Conservation (phyloP, 2,329 filamentous ascomycete genomes). For the Cercospora berteroae region DNA sequence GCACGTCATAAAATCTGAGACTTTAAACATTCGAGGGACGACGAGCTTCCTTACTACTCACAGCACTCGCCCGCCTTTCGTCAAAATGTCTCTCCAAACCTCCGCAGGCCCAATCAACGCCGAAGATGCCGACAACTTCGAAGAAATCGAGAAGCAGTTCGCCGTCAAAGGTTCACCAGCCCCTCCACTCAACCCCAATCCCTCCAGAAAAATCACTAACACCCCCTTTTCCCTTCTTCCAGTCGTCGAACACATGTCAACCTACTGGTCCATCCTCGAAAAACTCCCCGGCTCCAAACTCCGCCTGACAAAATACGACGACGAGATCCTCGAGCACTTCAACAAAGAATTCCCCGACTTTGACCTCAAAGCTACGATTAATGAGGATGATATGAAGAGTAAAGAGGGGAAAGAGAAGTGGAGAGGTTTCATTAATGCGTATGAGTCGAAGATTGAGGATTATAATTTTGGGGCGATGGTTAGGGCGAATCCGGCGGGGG, state of each 20-base stretch:
- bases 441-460: conserved; percentile 93
- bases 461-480: conserved; percentile 98
- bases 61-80: neutral
- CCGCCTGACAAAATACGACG: conserved; percentile 88
- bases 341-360: conserved; percentile 88
- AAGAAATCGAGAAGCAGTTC: conserved; percentile 94
- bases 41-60: neutral
- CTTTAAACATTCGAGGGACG: neutral
- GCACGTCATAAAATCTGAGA: conserved; percentile 4
- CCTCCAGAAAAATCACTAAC: neutral
- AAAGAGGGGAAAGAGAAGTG: conserved; percentile 90
- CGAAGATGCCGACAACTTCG: conserved; percentile 63
- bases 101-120: conserved; percentile 37
- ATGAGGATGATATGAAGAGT: conserved; percentile 98
- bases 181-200: neutral
- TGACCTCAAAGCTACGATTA: conserved; percentile 72
- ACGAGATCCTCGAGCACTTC: conserved; percentile 91
- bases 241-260: conserved; percentile 92
- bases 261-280: conserved; percentile 95
- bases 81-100: conserved; percentile 12
- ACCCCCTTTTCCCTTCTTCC: neutral
- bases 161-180: conserved; percentile 76
- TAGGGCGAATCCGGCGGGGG: conserved; percentile 70
- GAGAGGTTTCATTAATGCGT: conserved; percentile 89
- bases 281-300: conserved; percentile 84